Conservation (phyloP, 176 grass and related monocot species). For the Paspalum vaginatum region DNA sequence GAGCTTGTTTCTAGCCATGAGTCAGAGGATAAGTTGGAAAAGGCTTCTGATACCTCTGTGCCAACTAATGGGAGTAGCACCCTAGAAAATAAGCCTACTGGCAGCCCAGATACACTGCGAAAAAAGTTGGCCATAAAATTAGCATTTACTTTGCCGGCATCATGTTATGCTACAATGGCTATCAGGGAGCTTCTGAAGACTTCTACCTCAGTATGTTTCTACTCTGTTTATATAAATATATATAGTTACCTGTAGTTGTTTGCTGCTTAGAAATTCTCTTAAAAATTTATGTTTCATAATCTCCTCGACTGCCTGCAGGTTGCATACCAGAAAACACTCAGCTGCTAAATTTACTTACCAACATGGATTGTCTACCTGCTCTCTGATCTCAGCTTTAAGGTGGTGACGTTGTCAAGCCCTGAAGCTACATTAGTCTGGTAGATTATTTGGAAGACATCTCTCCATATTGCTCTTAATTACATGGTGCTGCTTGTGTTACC, state of each 20-base stretch:
- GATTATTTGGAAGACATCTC: not conserved
- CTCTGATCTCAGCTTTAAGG: constrained; percentile 13
- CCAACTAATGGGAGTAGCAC: constrained; percentile 24
- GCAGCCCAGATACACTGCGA: constrained; percentile 45
- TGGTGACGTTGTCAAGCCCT: not conserved
- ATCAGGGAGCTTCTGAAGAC: constrained; percentile 89
- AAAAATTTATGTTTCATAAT: constrained; percentile 4
- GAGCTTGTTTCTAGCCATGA: constrained; percentile 31
- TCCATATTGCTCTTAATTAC: constrained; percentile 17
- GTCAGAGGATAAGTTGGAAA: constrained; percentile 43
- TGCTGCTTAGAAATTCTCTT: not conserved
- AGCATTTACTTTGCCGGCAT: constrained; percentile 87
- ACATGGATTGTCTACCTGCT: not conserved
- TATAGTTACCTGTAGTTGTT: not conserved
- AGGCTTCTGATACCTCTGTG: constrained; percentile 29
- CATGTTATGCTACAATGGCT: constrained; percentile 88
- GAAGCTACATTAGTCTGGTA: constrained; percentile 8
- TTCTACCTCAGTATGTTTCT: constrained; percentile 71
- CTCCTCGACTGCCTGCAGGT: constrained; percentile 54
- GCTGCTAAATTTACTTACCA: constrained; percentile 44
- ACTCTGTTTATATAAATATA: constrained; percentile 1
- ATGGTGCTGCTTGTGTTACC: not conserved
- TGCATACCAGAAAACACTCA: constrained; percentile 74
- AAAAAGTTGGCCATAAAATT: constrained; percentile 78
- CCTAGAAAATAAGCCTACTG: constrained; percentile 39